Conservation (phyloP, 495 filamentous ascomycete species). For the Tuber melanosporum region DNA sequence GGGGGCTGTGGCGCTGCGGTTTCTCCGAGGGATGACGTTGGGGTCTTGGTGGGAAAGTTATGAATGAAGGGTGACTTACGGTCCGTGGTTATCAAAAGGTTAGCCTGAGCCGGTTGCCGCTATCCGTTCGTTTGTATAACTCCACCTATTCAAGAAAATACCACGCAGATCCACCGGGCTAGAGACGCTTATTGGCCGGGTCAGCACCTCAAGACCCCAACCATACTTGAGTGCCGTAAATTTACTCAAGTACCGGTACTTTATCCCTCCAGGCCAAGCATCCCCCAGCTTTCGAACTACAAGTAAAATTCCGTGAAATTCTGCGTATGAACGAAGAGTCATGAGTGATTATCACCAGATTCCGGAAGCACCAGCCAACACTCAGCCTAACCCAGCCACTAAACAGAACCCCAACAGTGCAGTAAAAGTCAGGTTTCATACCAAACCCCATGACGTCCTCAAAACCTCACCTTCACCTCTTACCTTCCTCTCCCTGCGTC, state of each 20-base stretch:
- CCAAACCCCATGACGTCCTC: not conserved
- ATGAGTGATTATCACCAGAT: not conserved
- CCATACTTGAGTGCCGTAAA: no score
- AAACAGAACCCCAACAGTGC: not conserved
- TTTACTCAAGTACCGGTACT: no score
- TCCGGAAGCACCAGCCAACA: not conserved
- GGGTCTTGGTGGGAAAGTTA: not conserved
- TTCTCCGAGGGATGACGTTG: conserved; percentile 3
- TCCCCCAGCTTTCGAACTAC: no score
- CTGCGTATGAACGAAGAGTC: not conserved
- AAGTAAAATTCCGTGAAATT: no score
- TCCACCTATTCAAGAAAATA: no score
- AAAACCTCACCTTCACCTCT: not conserved
- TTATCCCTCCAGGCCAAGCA: no score
- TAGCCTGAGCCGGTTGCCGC: not conserved
- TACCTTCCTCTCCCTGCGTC: not conserved
- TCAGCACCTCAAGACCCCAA: no score
- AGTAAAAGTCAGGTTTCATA: not conserved
- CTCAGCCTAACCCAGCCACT: not conserved
- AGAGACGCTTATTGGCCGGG: no score
- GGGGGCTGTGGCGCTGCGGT: not conserved
- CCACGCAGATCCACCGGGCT: no score
- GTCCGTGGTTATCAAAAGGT: not conserved
- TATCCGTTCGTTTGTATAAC: no score
- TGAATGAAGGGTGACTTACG: not conserved